Evolutionary conservation across 257 asterid genomes (phyloP), one percentile per base, ranked within the genome.

Genomic region (Phtheirospermum japonicum): DNA sequence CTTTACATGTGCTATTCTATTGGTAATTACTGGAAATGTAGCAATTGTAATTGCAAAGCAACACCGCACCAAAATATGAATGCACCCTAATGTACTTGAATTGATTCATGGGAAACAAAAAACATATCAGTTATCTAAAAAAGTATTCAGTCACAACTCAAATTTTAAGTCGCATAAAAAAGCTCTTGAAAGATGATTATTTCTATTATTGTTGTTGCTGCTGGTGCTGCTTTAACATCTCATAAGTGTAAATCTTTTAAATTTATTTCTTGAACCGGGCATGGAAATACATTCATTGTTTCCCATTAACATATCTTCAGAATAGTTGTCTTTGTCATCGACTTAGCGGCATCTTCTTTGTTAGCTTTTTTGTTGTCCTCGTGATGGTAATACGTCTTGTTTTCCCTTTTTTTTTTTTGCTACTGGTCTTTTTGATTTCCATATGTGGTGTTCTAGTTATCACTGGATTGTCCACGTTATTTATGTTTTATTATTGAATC

Each of bases 301-400:
- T 61, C 14, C 55, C 19, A 17, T 36, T 19, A 4, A 36, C 33
- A 19, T 48, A 48, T 48, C 54, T 51, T 51, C 34, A 51, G 12
- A 62, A n/a, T 16, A 9, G 64, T 12, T n/a, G 23, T 11, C 59
- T 18, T 48, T 28, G 57, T 51, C 61, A 45, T n/a, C n/a, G n/a
- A n/a, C n/a, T n/a, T n/a, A n/a, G n/a, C n/a, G n/a, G n/a, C n/a
- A n/a, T 23, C 31, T 36, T 28, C 10, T 2, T 52, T 36, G 51
- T 19, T 37, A 34, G 17, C 32, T 7, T 45, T 45, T n/a, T 42
- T 37, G n/a, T 59, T 40, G 36, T 59, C n/a, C 2, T 20, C 51
- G 2, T 34, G 12, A 60, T n/a, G 23, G 6, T 13, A 7, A 14
- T 40, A 45, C 28, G 13, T 8, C 13, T 0, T 39, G 7, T 39